Percentiles rank a stretch among this genome's conserved stretches.
phyloP scores from a whole-genome alignment of 108 stramenopile species.

The Pseudonitzschia pungens region DNA sequence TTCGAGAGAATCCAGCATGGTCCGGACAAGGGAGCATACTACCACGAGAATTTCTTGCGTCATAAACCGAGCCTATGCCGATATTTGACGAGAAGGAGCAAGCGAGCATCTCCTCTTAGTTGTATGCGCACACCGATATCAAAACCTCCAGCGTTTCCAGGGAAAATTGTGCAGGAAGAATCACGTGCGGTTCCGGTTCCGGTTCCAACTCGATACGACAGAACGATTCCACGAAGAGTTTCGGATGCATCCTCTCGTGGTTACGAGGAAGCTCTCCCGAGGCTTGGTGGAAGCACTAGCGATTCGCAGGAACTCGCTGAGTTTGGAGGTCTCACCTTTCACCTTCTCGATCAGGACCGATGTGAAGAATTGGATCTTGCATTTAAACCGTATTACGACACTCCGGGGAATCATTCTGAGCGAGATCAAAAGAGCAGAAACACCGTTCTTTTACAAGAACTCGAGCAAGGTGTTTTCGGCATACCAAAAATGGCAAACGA shows the following conservation, averaged over 20 bases:
- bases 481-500: background rate
- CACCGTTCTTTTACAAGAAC: background rate
- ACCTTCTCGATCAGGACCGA: slow-evolving; percentile 19
- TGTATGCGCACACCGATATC: background rate
- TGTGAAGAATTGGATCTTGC: slow-evolving; percentile 25
- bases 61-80: slow-evolving; percentile 22
- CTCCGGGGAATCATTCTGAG: background rate
- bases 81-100: slow-evolving; percentile 16
- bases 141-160: background rate
- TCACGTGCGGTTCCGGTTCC: background rate
- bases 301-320: slow-evolving; percentile 5
- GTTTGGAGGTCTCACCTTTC: slow-evolving; percentile 26
- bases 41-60: slow-evolving; percentile 59
- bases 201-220: background rate
- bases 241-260: slow-evolving; percentile 3
- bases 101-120: background rate
- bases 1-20: slow-evolving; percentile 57
- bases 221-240: background rate
- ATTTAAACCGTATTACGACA: background rate
- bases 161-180: background rate
- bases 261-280: background rate
- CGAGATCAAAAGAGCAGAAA: background rate
- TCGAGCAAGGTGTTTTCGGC: slow-evolving; percentile 7
- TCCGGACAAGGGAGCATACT: slow-evolving; percentile 63
- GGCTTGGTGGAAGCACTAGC: background rate